Evolutionary conservation across 208 protist species (phyloP).

Genomic region (Zelonia costaricensis): DNA sequence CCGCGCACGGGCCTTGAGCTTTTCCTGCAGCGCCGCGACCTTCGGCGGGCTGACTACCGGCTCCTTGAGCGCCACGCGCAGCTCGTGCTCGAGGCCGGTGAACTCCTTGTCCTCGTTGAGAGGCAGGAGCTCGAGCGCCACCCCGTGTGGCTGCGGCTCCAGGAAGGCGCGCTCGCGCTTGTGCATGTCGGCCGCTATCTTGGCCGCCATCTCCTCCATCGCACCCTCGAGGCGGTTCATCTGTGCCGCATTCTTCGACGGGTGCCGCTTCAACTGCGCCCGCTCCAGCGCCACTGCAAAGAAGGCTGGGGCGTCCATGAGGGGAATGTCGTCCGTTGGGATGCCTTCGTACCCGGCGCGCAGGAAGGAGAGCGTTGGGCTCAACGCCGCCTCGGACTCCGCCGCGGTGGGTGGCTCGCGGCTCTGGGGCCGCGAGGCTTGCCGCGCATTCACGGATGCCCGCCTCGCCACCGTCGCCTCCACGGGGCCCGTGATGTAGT

Average conservation of each 20-base stretch:
- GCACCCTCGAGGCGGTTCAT: conserved; percentile 38
- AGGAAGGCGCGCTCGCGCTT: conserved; percentile 49
- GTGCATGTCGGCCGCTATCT: conserved; percentile 44
- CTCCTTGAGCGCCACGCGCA: conserved; percentile 37
- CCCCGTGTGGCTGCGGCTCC: conserved; percentile 43
- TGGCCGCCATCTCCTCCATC: conserved; percentile 31
- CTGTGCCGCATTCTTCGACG: conserved; percentile 38
- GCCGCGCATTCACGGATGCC: conserved; percentile 3
- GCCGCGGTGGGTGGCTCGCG: not conserved
- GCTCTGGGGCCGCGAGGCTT: not conserved
- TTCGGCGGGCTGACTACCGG: conserved; percentile 7
- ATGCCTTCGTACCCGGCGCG: conserved; percentile 48
- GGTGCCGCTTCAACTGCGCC: conserved; percentile 25
- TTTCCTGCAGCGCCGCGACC: conserved; percentile 36
- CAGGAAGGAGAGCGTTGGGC: conserved; percentile 35
- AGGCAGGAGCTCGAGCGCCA: conserved; percentile 48
- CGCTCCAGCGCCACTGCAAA: conserved; percentile 36
- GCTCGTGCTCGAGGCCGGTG: conserved; percentile 44
- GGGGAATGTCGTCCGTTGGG: conserved; percentile 38
- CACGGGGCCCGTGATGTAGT: conserved; percentile 3
- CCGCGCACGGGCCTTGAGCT: conserved; percentile 40
- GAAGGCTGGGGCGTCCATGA: conserved; percentile 37
- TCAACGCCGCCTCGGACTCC: conserved; percentile 3
- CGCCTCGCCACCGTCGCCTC: conserved; percentile 1
- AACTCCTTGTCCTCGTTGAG: conserved; percentile 56